phyloP scores from a whole-genome alignment of 1,284 basidiomycete species.

The Apiotrichum domesticum region DNA sequence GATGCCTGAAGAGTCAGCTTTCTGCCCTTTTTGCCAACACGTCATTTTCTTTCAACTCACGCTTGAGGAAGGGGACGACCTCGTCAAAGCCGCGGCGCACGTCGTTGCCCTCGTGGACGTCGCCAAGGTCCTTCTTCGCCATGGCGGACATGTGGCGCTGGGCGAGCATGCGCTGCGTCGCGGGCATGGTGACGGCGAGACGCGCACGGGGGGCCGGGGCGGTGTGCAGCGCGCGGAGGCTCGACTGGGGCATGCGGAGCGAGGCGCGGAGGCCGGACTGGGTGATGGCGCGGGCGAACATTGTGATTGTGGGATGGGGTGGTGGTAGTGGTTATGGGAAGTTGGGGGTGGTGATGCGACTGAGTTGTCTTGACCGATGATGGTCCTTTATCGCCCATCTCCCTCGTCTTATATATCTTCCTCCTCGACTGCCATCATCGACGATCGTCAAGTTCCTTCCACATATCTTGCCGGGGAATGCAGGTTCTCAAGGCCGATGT shows the following conservation, averaged over 20 bases:
- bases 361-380: too few relatives aligned
- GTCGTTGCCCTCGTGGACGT: background rate
- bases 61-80: conserved; percentile 8
- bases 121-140: background rate
- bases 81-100: conserved; percentile 9
- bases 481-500: too few relatives aligned
- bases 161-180: background rate
- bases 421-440: too few relatives aligned
- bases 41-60: background rate
- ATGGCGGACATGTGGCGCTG: conserved; percentile 1
- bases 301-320: background rate
- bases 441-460: too few relatives aligned
- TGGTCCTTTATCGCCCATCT: too few relatives aligned
- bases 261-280: conserved; percentile 3
- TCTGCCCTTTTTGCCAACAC: background rate
- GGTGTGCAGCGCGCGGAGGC: background rate
- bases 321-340: too few relatives aligned
- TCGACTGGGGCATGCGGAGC: background rate
- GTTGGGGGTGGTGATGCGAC: background rate
- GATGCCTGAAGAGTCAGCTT: conserved; percentile 1
- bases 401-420: too few relatives aligned
- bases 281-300: conserved; percentile 6
- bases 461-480: too few relatives aligned
- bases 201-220: background rate
- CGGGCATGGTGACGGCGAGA: background rate